Evolutionary conservation across 495 filamentous ascomycete genomes (phyloP).

Genomic region (Xylaria acuta): DNA sequence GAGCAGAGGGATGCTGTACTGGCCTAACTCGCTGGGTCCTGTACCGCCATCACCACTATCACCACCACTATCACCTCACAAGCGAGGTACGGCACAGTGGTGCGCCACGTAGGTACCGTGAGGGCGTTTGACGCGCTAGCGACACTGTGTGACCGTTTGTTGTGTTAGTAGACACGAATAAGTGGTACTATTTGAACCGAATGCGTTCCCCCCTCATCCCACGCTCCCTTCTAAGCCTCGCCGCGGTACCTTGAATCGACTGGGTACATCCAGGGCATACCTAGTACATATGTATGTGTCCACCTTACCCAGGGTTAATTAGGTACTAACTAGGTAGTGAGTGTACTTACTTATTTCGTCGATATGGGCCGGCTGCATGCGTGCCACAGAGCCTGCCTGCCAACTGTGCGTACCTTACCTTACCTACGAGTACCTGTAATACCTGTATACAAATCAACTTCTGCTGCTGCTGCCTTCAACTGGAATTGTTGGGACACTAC

Average conservation of each 20-base stretch:
- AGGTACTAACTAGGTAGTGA: too few relatives aligned
- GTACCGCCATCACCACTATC: neutral
- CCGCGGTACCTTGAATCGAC: neutral
- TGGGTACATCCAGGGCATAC: neutral
- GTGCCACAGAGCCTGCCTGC: neutral
- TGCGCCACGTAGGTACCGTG: neutral
- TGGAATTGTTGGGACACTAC: constrained; percentile 1
- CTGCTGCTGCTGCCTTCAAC: constrained; percentile 7
- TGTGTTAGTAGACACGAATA: neutral
- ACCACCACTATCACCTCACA: too few relatives aligned
- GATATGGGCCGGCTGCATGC: neutral
- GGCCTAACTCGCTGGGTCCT: neutral
- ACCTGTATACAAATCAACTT: neutral
- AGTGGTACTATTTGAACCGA: neutral
- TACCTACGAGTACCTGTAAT: neutral
- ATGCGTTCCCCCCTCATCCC: neutral
- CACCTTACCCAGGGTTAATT: too few relatives aligned
- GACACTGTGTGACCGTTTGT: neutral
- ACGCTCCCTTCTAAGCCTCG: constrained; percentile 8
- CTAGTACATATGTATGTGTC: too few relatives aligned
- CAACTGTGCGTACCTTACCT: too few relatives aligned
- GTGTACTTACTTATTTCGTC: neutral
- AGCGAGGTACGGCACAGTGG: neutral
- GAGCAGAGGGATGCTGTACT: neutral
- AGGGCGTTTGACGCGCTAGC: neutral